Base-by-base conservation (phyloP, 1,139 yeast genomes). In the Nakaseomyces delphensis region DNA sequence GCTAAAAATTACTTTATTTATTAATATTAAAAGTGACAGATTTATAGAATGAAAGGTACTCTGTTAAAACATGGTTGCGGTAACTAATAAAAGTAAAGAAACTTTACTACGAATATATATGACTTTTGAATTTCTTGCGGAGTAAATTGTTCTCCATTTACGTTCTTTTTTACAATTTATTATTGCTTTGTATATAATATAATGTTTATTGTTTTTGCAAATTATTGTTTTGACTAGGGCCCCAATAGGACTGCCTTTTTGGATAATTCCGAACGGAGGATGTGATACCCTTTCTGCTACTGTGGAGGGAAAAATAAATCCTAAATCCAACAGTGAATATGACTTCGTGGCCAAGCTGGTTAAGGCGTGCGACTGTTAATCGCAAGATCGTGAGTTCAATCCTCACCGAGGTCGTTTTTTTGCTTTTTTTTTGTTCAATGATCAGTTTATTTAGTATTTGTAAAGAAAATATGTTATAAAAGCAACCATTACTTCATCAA, bases 311-410 rank as follows among this genome's bases (percentile, higher is more conserved):
- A n/a, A n/a, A n/a, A n/a, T n/a, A n/a, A n/a, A n/a, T n/a, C n/a
- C n/a, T n/a, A 6, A 2, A 6, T 28, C 14, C 31, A 28, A 28
- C 31, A 13, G 6, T 28, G n/a, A 29, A 23, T 18, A 24, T 9
- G 43, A 40, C 43, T 40, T 25, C 43, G 35, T 40, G 43, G 43
- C 43, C 43, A 40, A 40, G 43, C 39, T 40, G 43, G 43, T 40
- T 40, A 40, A 40, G 43, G 43, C 43, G 43, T 40, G 43, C 43
- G 43, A 40, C 43, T 40, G 43, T 40, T 40, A 40, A 40, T 40
- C 43, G 43, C 43, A 40, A 40, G 43, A 40, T 40, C 43, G 43
- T 36, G 43, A 40, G 43, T 40, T 40, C 43, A 36, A 40, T 37
- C 43, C 43, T 40, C 43, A 36, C 43, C 35, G 43, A 25, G 40